These are phyloP conservation scores for Trypanosoma boissoni DNA, from an alignment of 208 protist species.

Conservation along the genomic window DNA sequence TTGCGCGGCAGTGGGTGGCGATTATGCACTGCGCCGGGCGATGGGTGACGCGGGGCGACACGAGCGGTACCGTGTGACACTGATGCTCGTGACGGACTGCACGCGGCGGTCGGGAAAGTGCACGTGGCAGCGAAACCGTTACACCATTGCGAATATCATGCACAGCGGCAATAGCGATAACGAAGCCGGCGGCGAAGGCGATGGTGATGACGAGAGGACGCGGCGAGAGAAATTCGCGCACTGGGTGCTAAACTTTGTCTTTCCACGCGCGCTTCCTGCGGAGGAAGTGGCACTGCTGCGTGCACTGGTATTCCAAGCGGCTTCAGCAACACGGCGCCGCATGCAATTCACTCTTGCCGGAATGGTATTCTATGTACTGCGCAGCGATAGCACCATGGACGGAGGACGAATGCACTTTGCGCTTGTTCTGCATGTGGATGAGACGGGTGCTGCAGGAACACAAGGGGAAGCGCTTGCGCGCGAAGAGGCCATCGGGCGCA, in stretches of 20 bases:
- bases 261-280: slow-evolving; percentile 44
- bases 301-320: slow-evolving; percentile 58
- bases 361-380: slow-evolving; percentile 54
- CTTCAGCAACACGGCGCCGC: slow-evolving; percentile 25
- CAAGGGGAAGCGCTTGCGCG: not conserved
- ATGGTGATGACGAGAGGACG: slow-evolving; percentile 26
- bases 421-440: slow-evolving; percentile 38
- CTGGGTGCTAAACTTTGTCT: slow-evolving; percentile 77
- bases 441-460: not conserved
- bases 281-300: slow-evolving; percentile 32
- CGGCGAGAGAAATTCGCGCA: slow-evolving; percentile 41
- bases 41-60: slow-evolving; percentile 31
- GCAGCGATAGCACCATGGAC: slow-evolving; percentile 56
- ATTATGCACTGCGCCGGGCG: slow-evolving; percentile 37
- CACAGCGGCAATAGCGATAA: slow-evolving; percentile 12
- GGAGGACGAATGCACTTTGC: slow-evolving; percentile 72
- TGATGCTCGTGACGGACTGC: slow-evolving; percentile 69
- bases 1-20: too few relatives aligned
- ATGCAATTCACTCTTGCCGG: slow-evolving; percentile 37
- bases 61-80: slow-evolving; percentile 32
- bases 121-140: slow-evolving; percentile 53
- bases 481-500: slow-evolving; percentile 11
- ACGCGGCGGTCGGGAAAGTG: slow-evolving; percentile 47
- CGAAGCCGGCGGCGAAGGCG: not conserved
- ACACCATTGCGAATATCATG: slow-evolving; percentile 30